A percentile compares a stretch with the other conserved stretches of the same genome.
These are phyloP conservation scores for Wickerhamiella vanderwaltii DNA, from an alignment of 805 yeast species.

Conservation along the genomic window DNA sequence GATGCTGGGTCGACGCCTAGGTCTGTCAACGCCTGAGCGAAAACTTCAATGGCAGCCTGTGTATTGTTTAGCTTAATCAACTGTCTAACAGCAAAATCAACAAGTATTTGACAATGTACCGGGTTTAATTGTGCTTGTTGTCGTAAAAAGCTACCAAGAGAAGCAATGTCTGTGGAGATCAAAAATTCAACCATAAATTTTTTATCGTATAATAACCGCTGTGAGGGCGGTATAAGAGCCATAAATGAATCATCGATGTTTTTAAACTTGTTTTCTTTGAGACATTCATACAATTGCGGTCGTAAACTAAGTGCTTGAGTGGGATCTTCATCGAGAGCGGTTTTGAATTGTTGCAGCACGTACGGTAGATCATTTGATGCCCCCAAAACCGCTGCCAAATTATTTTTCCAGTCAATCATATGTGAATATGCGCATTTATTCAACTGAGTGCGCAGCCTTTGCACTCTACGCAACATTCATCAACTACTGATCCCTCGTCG, in stretches of 20 bases:
- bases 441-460: too few species aligned
- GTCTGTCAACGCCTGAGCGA: neutral
- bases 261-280: neutral
- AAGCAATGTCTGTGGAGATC: slow-evolving; percentile 1
- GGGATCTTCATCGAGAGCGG: neutral
- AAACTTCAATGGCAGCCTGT: neutral
- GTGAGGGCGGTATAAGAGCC: slow-evolving; percentile 8
- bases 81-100: neutral
- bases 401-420: too few species aligned
- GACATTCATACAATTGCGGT: neutral
- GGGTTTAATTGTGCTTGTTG: slow-evolving; percentile 14
- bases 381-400: too few species aligned
- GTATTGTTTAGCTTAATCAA: neutral
- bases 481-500: too few species aligned
- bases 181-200: slow-evolving; percentile 14
- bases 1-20: slow-evolving; percentile 8
- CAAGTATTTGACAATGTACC: slow-evolving; percentile 1
- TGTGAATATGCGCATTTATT: too few species aligned
- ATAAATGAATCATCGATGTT: neutral
- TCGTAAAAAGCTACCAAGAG: slow-evolving; percentile 6
- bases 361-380: too few species aligned
- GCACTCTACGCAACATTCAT: neutral
- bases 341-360: neutral
- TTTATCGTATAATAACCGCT: slow-evolving; percentile 15
- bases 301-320: neutral